phyloP scores from a whole-genome alignment of 2,329 filamentous ascomycete genomes.

The Trichoderma pleuroti region DNA sequence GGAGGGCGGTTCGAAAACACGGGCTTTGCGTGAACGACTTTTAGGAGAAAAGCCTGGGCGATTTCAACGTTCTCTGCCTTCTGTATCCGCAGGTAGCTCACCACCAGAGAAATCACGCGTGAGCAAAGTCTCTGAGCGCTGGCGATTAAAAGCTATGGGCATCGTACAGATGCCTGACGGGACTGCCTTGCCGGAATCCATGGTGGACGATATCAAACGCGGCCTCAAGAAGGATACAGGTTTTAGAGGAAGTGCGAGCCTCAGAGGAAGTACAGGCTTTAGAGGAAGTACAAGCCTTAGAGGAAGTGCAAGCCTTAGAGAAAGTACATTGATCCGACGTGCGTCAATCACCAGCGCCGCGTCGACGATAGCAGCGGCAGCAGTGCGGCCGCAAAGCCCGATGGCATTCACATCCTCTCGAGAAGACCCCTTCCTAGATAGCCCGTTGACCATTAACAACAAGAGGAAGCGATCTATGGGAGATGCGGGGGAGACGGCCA shows the following conservation, averaged over 20 bases:
- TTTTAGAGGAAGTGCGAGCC: not conserved
- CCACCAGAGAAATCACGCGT: slow-evolving; percentile 28
- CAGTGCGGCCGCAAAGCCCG: slow-evolving; percentile 2
- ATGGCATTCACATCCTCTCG: not conserved
- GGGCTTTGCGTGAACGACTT: slow-evolving; percentile 29
- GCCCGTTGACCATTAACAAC: slow-evolving; percentile 18
- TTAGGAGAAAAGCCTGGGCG: slow-evolving; percentile 28
- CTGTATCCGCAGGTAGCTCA: slow-evolving; percentile 29
- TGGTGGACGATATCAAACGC: slow-evolving; percentile 44
- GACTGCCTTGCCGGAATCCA: slow-evolving; percentile 50
- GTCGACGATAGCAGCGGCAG: not conserved
- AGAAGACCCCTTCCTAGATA: not conserved
- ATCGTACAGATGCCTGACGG: slow-evolving; percentile 52
- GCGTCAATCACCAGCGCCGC: slow-evolving; percentile 11
- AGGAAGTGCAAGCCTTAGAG: not conserved
- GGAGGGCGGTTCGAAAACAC: slow-evolving; percentile 29
- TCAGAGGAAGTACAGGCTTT: not conserved
- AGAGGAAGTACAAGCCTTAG: not conserved
- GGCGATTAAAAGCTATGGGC: slow-evolving; percentile 48
- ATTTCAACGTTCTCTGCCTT: slow-evolving; percentile 41
- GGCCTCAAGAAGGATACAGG: slow-evolving; percentile 40
- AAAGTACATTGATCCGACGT: slow-evolving; percentile 26
- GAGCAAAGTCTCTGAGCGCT: slow-evolving; percentile 43
- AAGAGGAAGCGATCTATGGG: slow-evolving; percentile 25
- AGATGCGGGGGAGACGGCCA: slow-evolving; percentile 17